Conservation (phyloP, 2,329 filamentous ascomycete species). For the Rutstroemia sp. region DNA sequence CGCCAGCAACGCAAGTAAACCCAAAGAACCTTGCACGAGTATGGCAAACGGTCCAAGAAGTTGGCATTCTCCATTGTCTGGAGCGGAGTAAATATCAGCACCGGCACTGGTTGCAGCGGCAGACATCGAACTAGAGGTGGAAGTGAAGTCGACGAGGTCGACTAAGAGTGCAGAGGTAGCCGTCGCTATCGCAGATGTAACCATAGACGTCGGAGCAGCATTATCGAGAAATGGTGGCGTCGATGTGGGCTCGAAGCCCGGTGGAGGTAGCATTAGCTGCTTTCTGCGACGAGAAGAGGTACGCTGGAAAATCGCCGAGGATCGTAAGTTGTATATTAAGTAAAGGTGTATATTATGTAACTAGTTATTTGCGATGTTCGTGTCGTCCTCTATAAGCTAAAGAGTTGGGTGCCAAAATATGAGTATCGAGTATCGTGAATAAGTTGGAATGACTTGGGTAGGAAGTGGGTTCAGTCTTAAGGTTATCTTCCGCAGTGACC, state of each 20-base stretch:
- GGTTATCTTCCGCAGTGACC: slow-evolving; percentile 4
- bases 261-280: slow-evolving; percentile 25
- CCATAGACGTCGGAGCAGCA: slow-evolving; percentile 17
- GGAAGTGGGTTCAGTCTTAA: background rate
- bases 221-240: slow-evolving; percentile 16
- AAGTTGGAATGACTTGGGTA: background rate
- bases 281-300: slow-evolving; percentile 2
- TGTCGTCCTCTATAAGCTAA: background rate
- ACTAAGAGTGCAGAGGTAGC: slow-evolving; percentile 25
- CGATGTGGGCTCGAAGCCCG: slow-evolving; percentile 24
- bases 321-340: too few relatives aligned
- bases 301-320: background rate
- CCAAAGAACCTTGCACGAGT: slow-evolving; percentile 80
- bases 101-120: background rate
- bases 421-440: background rate
- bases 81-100: slow-evolving; percentile 3
- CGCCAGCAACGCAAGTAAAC: slow-evolving; percentile 72
- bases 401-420: background rate
- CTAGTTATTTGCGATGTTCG: background rate
- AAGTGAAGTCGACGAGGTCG: slow-evolving; percentile 26
- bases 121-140: slow-evolving; percentile 20
- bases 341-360: background rate
- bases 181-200: slow-evolving; percentile 20
- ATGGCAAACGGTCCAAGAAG: slow-evolving; percentile 88
- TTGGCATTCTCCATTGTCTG: slow-evolving; percentile 66